Base-by-base conservation (phyloP, 2,329 filamentous ascomycete species). In the Clarireedia hainanense region DNA sequence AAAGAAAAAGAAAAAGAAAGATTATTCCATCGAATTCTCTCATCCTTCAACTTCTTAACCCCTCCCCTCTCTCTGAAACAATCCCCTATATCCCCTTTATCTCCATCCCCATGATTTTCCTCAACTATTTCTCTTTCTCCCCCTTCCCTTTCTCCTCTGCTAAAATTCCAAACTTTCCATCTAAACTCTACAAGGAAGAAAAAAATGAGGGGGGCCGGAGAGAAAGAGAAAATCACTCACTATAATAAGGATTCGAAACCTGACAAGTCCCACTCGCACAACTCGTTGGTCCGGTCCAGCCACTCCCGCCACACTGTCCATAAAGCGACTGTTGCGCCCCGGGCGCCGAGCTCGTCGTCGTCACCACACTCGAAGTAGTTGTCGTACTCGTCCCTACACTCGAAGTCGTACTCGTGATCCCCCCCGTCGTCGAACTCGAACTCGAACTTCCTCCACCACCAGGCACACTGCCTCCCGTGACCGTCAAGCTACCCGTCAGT, bases 271-370 rank as follows among this genome's bases (percentile, higher is more conserved):
- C 63, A 23, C 42, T 51, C 6, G 49, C 55, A 47, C 63, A 64
- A 26, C 26, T 50, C 3, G 56, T 64, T 4, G 58, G 37, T 4
- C 63, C 63, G n/a, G 47, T 55, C 55, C 58, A 63, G 7, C 57
- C 58, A 5, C 10, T 56, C 27, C 63, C 63, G 6, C 58, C 63
- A 49, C 63, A 64, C 46, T 64, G 63, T 12, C 51, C 61, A 47
- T 63, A 64, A 0, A 63, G 34, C 0, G 61, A n/a, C 34, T 51
- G 39, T 2, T 40, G 52, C 4, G 49, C 34, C 9, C 36, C 50
- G 12, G 14, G 1, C 24, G 43, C 50, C 15, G 42, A 39, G n/a
- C 37, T 48, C 1, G 55, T 47, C 14, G 12, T 49, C 6, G 52
- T 36, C 3, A 6, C 39, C 4, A 39, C 17, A 15, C 27, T 42